phyloP scores from a whole-genome alignment of 345 rosid species.

The Durio zibethinus region DNA sequence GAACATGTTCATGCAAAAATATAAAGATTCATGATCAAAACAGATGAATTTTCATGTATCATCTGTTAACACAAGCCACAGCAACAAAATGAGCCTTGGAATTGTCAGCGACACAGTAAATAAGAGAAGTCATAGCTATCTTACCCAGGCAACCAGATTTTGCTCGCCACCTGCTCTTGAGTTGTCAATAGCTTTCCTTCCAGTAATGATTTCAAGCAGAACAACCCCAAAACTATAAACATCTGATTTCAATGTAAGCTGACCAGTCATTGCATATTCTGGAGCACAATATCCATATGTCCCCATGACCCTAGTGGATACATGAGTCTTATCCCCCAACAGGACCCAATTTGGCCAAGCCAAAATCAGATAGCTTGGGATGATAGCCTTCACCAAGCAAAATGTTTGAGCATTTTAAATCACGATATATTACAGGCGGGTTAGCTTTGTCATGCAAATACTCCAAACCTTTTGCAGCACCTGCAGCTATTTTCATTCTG shows the following conservation, averaged over 20 bases:
- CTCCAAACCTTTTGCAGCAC: conserved; percentile 76
- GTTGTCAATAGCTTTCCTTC: conserved; percentile 65
- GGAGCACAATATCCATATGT: conserved; percentile 75
- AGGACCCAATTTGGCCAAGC: conserved; percentile 75
- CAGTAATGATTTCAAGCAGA: conserved; percentile 60
- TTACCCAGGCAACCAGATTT: conserved; percentile 75
- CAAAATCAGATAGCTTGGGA: conserved; percentile 73
- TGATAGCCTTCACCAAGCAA: conserved; percentile 58
- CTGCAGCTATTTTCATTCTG: conserved; percentile 73
- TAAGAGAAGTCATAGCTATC: conserved; percentile 19
- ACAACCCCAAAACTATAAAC: conserved; percentile 72
- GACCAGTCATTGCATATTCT: conserved; percentile 83
- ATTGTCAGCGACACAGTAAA: neutral
- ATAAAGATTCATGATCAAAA: neutral
- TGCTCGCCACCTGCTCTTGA: conserved; percentile 53
- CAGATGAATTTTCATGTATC: neutral
- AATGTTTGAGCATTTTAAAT: conserved; percentile 68
- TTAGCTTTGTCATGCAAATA: conserved; percentile 63
- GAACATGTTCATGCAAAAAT: neutral
- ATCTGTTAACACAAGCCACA: neutral
- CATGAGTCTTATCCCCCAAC: conserved; percentile 71
- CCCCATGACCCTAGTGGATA: conserved; percentile 76
- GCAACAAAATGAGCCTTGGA: neutral
- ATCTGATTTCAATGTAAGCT: conserved; percentile 66
- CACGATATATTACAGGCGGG: conserved; percentile 75